Percentiles rank a stretch among this genome's conserved stretches.
Evolutionary conservation across 306 rosid genomes (phyloP).

Genomic region (Casuarina cunninghamiana): DNA sequence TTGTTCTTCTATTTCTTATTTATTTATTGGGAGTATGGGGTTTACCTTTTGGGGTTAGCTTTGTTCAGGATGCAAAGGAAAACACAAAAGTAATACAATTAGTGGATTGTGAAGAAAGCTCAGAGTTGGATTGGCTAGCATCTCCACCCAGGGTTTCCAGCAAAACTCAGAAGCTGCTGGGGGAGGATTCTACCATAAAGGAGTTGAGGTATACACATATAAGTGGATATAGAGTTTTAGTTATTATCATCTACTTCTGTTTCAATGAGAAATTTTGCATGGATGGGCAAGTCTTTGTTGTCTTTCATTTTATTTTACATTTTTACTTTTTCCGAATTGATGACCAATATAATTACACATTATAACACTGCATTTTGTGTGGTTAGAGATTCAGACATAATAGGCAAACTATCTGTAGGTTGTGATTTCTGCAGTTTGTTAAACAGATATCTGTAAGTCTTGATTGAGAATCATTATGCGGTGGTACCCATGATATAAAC

Average conservation of each 20-base stretch:
- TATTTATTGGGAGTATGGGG: slow-evolving; percentile 6
- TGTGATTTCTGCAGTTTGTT: not conserved
- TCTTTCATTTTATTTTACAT: not conserved
- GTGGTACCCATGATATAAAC: not conserved
- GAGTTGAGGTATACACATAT: slow-evolving; percentile 55
- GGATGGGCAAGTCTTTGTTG: not conserved
- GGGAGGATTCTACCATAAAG: slow-evolving; percentile 68
- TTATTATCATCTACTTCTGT: not conserved
- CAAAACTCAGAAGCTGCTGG: slow-evolving; percentile 22
- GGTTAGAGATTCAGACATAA: not conserved
- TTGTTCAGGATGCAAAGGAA: slow-evolving; percentile 33
- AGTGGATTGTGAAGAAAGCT: slow-evolving; percentile 54
- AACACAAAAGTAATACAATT: slow-evolving; percentile 22
- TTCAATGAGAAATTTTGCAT: not conserved
- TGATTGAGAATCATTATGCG: not conserved
- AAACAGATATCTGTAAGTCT: not conserved
- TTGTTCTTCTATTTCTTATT: not conserved
- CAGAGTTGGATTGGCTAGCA: slow-evolving; percentile 85
- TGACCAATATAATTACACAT: not conserved
- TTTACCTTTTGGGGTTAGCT: slow-evolving; percentile 36
- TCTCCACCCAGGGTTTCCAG: slow-evolving; percentile 71
- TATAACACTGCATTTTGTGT: not conserved
- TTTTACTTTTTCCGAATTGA: not conserved
- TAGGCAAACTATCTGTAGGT: not conserved
- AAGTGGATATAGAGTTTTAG: not conserved